phyloP scores from a whole-genome alignment of 2,329 filamentous ascomycete genomes.

The Ophidiomyces ophidiicola region DNA sequence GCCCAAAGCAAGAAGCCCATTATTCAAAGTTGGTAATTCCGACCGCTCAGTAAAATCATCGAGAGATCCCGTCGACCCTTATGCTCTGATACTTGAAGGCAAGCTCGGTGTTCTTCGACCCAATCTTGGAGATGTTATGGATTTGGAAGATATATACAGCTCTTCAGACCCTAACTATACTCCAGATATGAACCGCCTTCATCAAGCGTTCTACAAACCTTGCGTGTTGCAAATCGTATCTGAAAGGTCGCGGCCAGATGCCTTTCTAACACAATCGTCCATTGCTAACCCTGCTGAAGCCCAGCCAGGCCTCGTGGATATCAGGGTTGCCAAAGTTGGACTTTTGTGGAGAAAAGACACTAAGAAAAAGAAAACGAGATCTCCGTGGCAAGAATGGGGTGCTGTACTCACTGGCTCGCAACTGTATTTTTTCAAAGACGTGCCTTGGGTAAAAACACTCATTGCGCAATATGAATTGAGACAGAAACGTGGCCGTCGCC shows the following conservation, averaged over 20 bases:
- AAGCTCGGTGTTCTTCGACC: constrained; percentile 74
- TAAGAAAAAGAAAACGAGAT: constrained; percentile 87
- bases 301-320: constrained; percentile 86
- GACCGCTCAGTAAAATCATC: constrained; percentile 53
- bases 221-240: constrained; percentile 92
- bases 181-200: constrained; percentile 68
- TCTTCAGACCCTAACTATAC: constrained; percentile 66
- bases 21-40: constrained; percentile 53
- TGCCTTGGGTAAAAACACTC: constrained; percentile 78
- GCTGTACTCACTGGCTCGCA: constrained; percentile 93
- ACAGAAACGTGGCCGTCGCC: constrained; percentile 61
- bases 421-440: constrained; percentile 91
- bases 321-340: constrained; percentile 94
- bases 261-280: constrained; percentile 82
- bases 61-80: constrained; percentile 87
- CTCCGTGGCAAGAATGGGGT: constrained; percentile 98
- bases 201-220: constrained; percentile 81
- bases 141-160: constrained; percentile 80
- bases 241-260: constrained; percentile 80
- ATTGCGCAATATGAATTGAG: constrained; percentile 81
- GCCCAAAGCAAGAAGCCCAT: constrained; percentile 57
- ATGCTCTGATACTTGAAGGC: constrained; percentile 82
- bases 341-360: constrained; percentile 85
- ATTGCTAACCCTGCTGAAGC: constrained; percentile 74
- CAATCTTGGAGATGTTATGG: constrained; percentile 81